Conservation (phyloP, 352 stramenopile species). For the Globisporangium paddicum region DNA sequence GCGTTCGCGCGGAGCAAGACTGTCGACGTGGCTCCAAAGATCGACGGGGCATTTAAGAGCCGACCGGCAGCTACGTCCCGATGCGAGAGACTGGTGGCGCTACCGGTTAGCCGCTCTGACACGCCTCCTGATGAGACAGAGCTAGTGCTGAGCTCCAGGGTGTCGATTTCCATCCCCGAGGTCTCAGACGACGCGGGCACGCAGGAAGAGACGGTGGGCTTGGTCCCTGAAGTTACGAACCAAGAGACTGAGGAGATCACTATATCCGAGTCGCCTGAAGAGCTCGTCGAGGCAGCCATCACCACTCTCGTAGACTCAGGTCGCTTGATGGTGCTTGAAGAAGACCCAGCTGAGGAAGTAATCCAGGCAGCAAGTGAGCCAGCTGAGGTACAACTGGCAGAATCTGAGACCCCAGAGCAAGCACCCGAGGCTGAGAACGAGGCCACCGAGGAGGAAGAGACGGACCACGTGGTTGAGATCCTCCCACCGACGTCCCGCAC, state of each 20-base stretch:
- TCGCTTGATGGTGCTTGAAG: neutral
- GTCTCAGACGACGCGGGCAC: neutral
- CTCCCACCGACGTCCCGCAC: neutral
- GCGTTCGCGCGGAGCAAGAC: slow-evolving; percentile 7
- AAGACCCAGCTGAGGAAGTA: no score
- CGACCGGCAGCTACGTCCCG: neutral
- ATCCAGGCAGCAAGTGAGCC: neutral
- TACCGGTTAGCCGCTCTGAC: no score
- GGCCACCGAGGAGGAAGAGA: slow-evolving; percentile 1
- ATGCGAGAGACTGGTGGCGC: neutral
- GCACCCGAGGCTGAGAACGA: slow-evolving; percentile 5
- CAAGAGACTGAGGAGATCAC: neutral
- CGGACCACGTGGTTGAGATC: slow-evolving; percentile 9
- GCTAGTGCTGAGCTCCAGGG: neutral
- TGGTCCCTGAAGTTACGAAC: neutral
- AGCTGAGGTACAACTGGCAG: neutral
- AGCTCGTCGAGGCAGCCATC: neutral
- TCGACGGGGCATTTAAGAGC: neutral
- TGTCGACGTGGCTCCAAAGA: neutral
- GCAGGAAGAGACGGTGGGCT: neutral
- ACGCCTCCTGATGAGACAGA: neutral
- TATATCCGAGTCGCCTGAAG: neutral
- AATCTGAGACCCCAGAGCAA: neutral
- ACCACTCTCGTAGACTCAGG: neutral
- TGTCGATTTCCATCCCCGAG: neutral